Percentiles rank a stretch among this genome's conserved stretches.
Evolutionary conservation across 257 asterid genomes (phyloP).

Genomic region (Galeopsis tetrahit): DNA sequence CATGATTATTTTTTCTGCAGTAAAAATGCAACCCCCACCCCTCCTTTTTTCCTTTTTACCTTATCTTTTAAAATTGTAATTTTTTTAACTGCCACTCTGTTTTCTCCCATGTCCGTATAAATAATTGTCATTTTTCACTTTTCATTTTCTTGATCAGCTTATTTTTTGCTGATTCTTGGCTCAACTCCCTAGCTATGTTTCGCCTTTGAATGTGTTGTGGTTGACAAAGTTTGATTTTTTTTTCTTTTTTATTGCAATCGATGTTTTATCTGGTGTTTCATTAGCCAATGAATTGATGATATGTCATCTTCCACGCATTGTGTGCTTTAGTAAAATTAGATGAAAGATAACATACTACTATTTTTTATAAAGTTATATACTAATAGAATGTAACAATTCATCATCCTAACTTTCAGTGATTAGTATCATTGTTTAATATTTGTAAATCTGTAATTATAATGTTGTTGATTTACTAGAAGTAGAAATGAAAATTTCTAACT

Average conservation of each 20-base stretch:
- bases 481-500: not conserved
- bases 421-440: not conserved
- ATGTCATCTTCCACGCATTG: not conserved
- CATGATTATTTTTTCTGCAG: too few species aligned
- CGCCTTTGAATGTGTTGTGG: too few species aligned
- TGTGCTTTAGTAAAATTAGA: not conserved
- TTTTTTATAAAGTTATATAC: not conserved
- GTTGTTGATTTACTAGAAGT: not conserved
- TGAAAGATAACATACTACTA: not conserved
- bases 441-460: not conserved
- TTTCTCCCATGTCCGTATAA: too few species aligned
- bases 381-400: not conserved
- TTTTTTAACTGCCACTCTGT: too few species aligned
- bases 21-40: too few species aligned
- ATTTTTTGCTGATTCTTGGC: too few species aligned
- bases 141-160: too few species aligned
- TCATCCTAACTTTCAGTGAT: not conserved
- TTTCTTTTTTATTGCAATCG: not conserved
- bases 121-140: too few species aligned
- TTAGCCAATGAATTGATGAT: not conserved
- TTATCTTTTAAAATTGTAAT: too few species aligned
- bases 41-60: too few species aligned
- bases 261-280: not conserved
- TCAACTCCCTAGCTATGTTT: too few species aligned
- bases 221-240: not conserved